A percentile compares a stretch with the other conserved stretches of the same genome.
phyloP scores from a whole-genome alignment of 805 yeast species.

The Candida pseudofarinosa region DNA sequence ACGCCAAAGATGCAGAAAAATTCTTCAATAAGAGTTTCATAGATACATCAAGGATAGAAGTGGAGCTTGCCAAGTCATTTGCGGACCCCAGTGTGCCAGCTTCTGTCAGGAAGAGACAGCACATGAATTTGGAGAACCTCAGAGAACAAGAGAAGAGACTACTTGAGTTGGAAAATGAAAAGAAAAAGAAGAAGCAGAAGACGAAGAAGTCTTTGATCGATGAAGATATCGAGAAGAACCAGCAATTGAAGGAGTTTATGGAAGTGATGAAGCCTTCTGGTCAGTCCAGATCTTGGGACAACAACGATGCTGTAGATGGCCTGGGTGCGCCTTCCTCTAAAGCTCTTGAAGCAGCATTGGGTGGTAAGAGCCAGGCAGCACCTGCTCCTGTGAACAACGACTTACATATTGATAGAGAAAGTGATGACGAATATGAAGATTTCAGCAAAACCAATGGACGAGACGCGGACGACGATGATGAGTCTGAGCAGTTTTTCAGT shows the following conservation, averaged over 20 bases:
- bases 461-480: slow-evolving; percentile 33
- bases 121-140: slow-evolving; percentile 43
- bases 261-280: slow-evolving; percentile 76
- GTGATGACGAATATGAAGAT: slow-evolving; percentile 53
- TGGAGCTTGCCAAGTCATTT: slow-evolving; percentile 78
- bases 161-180: slow-evolving; percentile 31
- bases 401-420: slow-evolving; percentile 39
- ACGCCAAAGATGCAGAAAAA: slow-evolving; percentile 73
- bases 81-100: slow-evolving; percentile 79
- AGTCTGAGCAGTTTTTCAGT: slow-evolving; percentile 50
- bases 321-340: slow-evolving; percentile 43
- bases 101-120: slow-evolving; percentile 42
- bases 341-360: slow-evolving; percentile 42
- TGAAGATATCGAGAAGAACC: slow-evolving; percentile 58
- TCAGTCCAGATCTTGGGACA: slow-evolving; percentile 72
- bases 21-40: slow-evolving; percentile 76
- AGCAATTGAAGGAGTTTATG: slow-evolving; percentile 73
- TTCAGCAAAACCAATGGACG: slow-evolving; percentile 30
- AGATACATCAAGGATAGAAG: slow-evolving; percentile 77
- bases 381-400: slow-evolving; percentile 15
- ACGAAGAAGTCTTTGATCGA: slow-evolving; percentile 41
- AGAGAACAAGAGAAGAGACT: slow-evolving; percentile 41
- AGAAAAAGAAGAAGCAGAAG: slow-evolving; percentile 33
- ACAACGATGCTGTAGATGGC: slow-evolving; percentile 50
- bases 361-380: slow-evolving; percentile 11